Conservation (phyloP, 2,329 filamentous ascomycete species). For the Metarhizium rileyi region DNA sequence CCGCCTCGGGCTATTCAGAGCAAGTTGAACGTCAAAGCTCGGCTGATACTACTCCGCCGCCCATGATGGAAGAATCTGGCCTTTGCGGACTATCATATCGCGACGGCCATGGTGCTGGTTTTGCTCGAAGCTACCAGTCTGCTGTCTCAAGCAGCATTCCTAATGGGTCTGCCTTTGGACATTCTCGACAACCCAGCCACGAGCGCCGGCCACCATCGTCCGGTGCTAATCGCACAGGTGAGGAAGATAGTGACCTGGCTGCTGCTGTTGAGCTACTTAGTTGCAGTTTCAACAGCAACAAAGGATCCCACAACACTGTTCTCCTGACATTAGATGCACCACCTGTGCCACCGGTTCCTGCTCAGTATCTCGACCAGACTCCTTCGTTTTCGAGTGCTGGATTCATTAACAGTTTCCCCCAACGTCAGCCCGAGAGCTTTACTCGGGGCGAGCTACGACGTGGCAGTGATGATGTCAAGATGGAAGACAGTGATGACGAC, state of each 20-base stretch:
- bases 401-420: slow-evolving; percentile 54
- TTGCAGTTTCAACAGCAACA: slow-evolving; percentile 78
- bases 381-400: slow-evolving; percentile 47
- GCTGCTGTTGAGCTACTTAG: slow-evolving; percentile 84
- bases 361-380: slow-evolving; percentile 61
- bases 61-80: slow-evolving; percentile 56
- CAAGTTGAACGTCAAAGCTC: slow-evolving; percentile 72
- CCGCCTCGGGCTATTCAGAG: slow-evolving; percentile 72
- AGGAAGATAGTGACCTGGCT: slow-evolving; percentile 80
- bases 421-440: slow-evolving; percentile 53
- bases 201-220: slow-evolving; percentile 72
- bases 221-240: slow-evolving; percentile 62
- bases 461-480: slow-evolving; percentile 51
- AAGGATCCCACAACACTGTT: slow-evolving; percentile 52
- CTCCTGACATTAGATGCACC: slow-evolving; percentile 64
- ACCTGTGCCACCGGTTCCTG: slow-evolving; percentile 78
- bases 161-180: slow-evolving; percentile 36
- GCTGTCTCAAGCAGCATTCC: slow-evolving; percentile 39
- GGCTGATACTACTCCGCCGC: slow-evolving; percentile 85
- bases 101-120: slow-evolving; percentile 47
- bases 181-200: slow-evolving; percentile 65
- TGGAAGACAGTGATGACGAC: slow-evolving; percentile 60
- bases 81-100: slow-evolving; percentile 41
- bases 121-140: slow-evolving; percentile 77
- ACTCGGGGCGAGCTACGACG: slow-evolving; percentile 47